Evolutionary conservation across 352 stramenopile genomes (phyloP).

Genomic region (Phytophthora macrochlamydospora): DNA sequence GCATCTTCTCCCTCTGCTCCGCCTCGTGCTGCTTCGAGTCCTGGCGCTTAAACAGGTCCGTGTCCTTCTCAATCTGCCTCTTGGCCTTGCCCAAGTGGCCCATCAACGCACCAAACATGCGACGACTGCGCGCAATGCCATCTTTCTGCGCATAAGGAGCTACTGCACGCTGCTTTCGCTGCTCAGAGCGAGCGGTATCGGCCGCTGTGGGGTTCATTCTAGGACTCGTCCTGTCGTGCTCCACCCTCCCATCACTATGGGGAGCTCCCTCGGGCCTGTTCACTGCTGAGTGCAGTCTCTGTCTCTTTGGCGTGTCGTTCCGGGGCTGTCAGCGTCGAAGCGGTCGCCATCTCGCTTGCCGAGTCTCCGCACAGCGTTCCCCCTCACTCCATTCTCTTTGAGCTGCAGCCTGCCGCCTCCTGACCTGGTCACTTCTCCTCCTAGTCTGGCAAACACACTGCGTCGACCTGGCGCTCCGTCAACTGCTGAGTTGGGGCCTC

Average conservation of each 20-base stretch:
- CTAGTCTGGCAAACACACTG: slow-evolving; percentile 42
- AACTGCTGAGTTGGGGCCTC: slow-evolving; percentile 8
- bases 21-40: slow-evolving; percentile 67
- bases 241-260: slow-evolving; percentile 18
- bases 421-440: slow-evolving; percentile 27
- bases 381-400: slow-evolving; percentile 31
- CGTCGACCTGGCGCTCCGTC: slow-evolving; percentile 8
- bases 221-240: slow-evolving; percentile 11
- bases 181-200: slow-evolving; percentile 21
- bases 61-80: slow-evolving; percentile 81
- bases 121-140: slow-evolving; percentile 66
- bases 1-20: slow-evolving; percentile 71
- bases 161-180: slow-evolving; percentile 59
- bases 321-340: slow-evolving; percentile 14
- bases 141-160: slow-evolving; percentile 68
- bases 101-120: slow-evolving; percentile 86
- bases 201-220: slow-evolving; percentile 16
- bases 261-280: slow-evolving; percentile 29
- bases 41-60: slow-evolving; percentile 71
- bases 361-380: slow-evolving; percentile 28
- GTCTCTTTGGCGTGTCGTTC: slow-evolving; percentile 36
- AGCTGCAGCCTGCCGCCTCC: slow-evolving; percentile 28
- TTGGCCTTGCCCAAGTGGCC: slow-evolving; percentile 83
- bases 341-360: slow-evolving; percentile 41
- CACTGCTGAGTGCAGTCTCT: slow-evolving; percentile 48